phyloP scores from a whole-genome alignment of 352 stramenopile species.

The Phytopythium cucurbitacearum region DNA sequence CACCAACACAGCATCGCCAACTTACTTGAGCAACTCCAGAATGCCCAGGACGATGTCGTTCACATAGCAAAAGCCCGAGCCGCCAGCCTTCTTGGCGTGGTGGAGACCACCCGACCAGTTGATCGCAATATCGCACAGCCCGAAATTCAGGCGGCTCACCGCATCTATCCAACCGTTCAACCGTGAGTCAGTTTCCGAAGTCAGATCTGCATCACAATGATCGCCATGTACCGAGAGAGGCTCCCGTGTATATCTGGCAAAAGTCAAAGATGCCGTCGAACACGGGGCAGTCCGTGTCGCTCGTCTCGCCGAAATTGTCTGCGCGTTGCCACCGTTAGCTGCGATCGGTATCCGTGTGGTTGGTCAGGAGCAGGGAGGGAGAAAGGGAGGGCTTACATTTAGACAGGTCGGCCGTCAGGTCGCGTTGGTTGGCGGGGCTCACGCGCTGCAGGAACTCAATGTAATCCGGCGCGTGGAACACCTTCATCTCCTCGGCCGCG shows the following conservation, averaged over 20 bases:
- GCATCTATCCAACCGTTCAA: constrained; percentile 66
- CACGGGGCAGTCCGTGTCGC: constrained; percentile 94
- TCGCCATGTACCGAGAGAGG: constrained; percentile 72
- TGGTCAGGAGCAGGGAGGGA: too few species aligned
- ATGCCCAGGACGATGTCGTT: constrained; percentile 99
- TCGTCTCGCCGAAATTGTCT: constrained; percentile 95
- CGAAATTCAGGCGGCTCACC: constrained; percentile 95
- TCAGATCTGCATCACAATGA: background rate
- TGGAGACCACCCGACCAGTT: constrained; percentile 98
- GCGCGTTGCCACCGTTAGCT: background rate
- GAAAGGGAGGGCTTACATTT: constrained; percentile 43
- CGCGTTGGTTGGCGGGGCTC: constrained; percentile 93
- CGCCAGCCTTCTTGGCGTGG: constrained; percentile 97
- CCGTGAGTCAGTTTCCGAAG: background rate
- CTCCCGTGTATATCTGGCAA: constrained; percentile 96
- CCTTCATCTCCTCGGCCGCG: constrained; percentile 92
- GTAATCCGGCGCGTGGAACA: constrained; percentile 98
- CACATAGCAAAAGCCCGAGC: constrained; percentile 94
- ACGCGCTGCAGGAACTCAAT: constrained; percentile 96
- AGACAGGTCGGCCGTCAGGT: constrained; percentile 63
- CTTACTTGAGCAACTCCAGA: constrained; percentile 96
- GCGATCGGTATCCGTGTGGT: too few species aligned
- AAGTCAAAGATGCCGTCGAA: constrained; percentile 99
- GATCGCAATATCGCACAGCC: constrained; percentile 93
- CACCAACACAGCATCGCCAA: background rate